Base-by-base conservation (phyloP, 2,329 filamentous ascomycete genomes). In the Sordariomycetes sp. region DNA sequence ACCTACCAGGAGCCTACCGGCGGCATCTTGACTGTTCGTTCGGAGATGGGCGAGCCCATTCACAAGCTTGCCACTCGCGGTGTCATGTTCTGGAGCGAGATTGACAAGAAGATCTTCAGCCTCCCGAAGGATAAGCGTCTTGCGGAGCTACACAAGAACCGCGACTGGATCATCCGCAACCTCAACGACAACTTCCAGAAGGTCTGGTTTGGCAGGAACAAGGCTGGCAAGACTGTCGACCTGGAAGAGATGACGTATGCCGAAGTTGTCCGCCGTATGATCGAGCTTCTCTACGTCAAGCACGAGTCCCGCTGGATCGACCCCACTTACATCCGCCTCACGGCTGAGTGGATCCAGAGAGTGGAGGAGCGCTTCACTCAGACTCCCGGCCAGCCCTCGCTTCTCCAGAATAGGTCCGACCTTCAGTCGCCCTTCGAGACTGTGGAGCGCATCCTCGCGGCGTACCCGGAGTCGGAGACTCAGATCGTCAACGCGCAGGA, bases 31-130 rank as follows among this genome's bases (percentile, higher is more conserved):
- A 99, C 94, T 32, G 94, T 99, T 54, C 84, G 90, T 62, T 99
- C 94, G 1, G 94, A 99, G 74, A 99, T 99, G 95, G 95, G 94
- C 52, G 94, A 99, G 77, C 95, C 94, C 6, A 99, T 99, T 61
- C 94, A 99, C 78, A 99, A 99, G 77, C 82, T 99, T 59, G 95
- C 94, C 17, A 99, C 94, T 54, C 87, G 95, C 59, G 94, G 94
- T 80, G 91, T 99, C 53, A 78, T 83, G 57, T 96, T 99, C 78
- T 99, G 94, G 94, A 86, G 90, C 54, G 95, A 99, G 74, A 96
- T 99, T 90, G 94, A 99, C 67, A 83, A 95, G 71, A 96, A 95
- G 74, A 97, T 99, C 66, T 99, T 99, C 77, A 87, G 84, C 67
- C 76, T 99, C 54, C 91, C 96, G 72, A 96, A 95, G 76, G 90